Percentiles rank a stretch among this genome's conserved stretches.
phyloP scores from a whole-genome alignment of 208 protist genomes.

The Wallacemonas rigidus region DNA sequence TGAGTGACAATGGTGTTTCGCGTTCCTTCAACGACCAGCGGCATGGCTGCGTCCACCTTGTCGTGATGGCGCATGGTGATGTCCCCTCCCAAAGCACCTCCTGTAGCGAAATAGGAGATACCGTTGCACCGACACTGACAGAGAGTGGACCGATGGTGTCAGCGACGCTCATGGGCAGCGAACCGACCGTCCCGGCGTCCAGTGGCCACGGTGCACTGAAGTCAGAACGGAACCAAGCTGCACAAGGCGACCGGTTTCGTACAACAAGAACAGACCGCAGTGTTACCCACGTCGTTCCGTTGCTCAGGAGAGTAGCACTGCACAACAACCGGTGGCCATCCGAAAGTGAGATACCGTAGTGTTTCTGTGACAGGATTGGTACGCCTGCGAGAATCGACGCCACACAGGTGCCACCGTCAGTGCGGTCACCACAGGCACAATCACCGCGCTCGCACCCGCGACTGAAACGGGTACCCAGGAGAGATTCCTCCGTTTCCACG shows the following conservation, averaged over 20 bases:
- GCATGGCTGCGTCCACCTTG: not conserved
- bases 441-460: no score
- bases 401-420: not conserved
- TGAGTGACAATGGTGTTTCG: not conserved
- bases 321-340: slow-evolving; percentile 10
- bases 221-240: slow-evolving; percentile 13
- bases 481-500: not conserved
- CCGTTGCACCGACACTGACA: not conserved
- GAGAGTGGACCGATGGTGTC: slow-evolving; percentile 14
- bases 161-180: slow-evolving; percentile 11
- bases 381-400: not conserved
- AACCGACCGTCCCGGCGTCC: slow-evolving; percentile 1
- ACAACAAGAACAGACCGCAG: slow-evolving; percentile 5
- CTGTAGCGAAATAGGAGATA: not conserved
- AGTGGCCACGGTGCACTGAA: slow-evolving; percentile 17
- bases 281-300: slow-evolving; percentile 14
- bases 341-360: slow-evolving; percentile 10
- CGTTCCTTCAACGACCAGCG: not conserved
- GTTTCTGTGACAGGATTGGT: not conserved
- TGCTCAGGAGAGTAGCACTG: slow-evolving; percentile 13
- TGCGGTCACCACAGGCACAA: not conserved
- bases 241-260: not conserved
- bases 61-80: slow-evolving; percentile 2
- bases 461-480: not conserved
- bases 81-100: slow-evolving; percentile 9